Conservation (phyloP, 345 rosid species). For the Combretum micranthum region DNA sequence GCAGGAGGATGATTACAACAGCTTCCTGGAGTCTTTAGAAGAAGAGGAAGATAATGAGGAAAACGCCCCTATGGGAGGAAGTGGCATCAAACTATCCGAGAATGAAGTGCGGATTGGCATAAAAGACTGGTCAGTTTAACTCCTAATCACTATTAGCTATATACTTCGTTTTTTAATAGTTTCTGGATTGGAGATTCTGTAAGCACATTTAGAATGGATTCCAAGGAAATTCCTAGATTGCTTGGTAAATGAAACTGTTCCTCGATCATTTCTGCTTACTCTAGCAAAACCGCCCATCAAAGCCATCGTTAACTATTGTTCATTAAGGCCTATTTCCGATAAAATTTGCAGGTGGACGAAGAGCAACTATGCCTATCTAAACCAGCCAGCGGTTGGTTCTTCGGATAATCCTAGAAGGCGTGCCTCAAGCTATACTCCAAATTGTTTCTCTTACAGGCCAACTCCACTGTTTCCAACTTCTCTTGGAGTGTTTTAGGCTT, state of each 20-base stretch:
- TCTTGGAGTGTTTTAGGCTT: constrained; percentile 14
- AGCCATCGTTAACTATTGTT: no score
- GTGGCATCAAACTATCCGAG: constrained; percentile 6
- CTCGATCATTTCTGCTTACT: background rate
- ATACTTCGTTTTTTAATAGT: no score
- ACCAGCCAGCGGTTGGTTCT: constrained; percentile 67
- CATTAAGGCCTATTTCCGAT: background rate
- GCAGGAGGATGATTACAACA: constrained; percentile 58
- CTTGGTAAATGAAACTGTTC: background rate
- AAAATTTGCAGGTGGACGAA: constrained; percentile 73
- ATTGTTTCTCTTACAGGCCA: constrained; percentile 56
- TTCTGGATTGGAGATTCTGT: no score
- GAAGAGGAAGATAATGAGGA: constrained; percentile 12
- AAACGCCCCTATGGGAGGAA: background rate
- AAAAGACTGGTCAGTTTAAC: constrained; percentile 64
- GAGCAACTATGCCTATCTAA: constrained; percentile 89
- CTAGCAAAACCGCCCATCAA: no score
- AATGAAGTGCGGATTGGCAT: constrained; percentile 53
- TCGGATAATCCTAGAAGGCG: constrained; percentile 36
- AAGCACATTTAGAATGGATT: no score
- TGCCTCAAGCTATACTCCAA: constrained; percentile 46
- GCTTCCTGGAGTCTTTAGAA: constrained; percentile 50
- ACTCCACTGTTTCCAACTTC: constrained; percentile 49
- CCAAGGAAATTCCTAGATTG: no score
- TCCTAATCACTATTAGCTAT: background rate